Conservation (phyloP, 768 basidiomycete species). For the Crucibulum laeve region DNA sequence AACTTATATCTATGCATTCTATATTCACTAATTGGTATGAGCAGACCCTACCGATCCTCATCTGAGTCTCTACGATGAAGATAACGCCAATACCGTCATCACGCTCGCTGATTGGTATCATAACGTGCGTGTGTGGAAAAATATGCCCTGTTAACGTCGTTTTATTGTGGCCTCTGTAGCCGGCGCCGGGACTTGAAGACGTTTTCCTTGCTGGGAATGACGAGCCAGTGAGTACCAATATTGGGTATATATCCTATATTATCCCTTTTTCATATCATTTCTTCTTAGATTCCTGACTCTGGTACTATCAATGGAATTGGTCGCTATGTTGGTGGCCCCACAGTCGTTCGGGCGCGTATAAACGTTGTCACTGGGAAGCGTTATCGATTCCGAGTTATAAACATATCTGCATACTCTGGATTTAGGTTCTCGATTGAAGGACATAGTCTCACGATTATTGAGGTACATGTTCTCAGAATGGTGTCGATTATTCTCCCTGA, state of each 20-base stretch:
- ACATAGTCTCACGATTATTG: slow-evolving; percentile 20
- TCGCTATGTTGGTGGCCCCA: slow-evolving; percentile 30
- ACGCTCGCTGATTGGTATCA: slow-evolving; percentile 14
- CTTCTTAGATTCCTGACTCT: slow-evolving; percentile 15
- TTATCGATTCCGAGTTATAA: slow-evolving; percentile 35
- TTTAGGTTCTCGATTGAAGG: slow-evolving; percentile 20
- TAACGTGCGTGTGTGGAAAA: slow-evolving; percentile 5
- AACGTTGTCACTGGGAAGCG: slow-evolving; percentile 26
- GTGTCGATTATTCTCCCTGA: no score
- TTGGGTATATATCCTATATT: not conserved
- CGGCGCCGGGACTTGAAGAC: slow-evolving; percentile 17
- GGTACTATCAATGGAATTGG: slow-evolving; percentile 30
- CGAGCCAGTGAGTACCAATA: slow-evolving; percentile 5
- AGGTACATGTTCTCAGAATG: slow-evolving; percentile 19
- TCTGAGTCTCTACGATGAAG: slow-evolving; percentile 22
- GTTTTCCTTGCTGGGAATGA: slow-evolving; percentile 8
- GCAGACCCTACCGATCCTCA: slow-evolving; percentile 25
- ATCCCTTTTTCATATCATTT: slow-evolving; percentile 10
- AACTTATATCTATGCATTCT: slow-evolving; percentile 17
- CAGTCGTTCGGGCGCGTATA: slow-evolving; percentile 25
- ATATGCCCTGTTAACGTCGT: not conserved
- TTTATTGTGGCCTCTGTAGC: slow-evolving; percentile 7
- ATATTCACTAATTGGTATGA: slow-evolving; percentile 8
- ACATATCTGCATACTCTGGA: slow-evolving; percentile 26
- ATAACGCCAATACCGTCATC: slow-evolving; percentile 26